Evolutionary conservation across 768 basidiomycete species (phyloP), one percentile per base, ranked within the genome.

Genomic region (Dentipellis fragilis): DNA sequence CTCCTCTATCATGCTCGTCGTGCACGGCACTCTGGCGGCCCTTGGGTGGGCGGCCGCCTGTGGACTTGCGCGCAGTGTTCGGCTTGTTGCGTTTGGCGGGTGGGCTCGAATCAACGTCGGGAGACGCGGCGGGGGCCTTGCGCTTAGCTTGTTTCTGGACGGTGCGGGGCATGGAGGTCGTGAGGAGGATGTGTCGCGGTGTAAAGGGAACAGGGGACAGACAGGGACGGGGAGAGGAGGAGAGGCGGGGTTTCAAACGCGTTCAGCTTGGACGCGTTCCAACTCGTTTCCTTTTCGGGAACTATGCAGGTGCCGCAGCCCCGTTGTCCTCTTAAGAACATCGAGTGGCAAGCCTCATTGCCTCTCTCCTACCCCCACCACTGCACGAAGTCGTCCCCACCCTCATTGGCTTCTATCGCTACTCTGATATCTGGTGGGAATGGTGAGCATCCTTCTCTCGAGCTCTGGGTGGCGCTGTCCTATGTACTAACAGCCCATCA

Each of bases 351-450:
- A 34, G 1, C 48, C 21, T 22, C 14, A 19, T n/a, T 22, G 17
- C 22, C 21, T 29, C 45, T 54, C 23, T 48, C 51, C 42, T 38
- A 12, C 39, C 22, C 11, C 59, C 42, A 39, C 45, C 60, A 57
- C 3, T 58, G 54, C 45, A 48, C 57, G 60, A 45, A 14, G 71
- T 77, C 4, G 73, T 80, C 4, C 68, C 83, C 50, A 83, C 78
- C 56, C 21, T 61, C 19, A 59, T 55, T 22, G 88, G 88, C 12
- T 91, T 85, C 64, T 91, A 90, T 66, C 74, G 91, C 52, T 92
- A 86, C 66, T 89, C 89, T 0, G 90, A 93, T 68, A 84, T 93
- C 52, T 85, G 82, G 78, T 91, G 83, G 55, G 84, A 89, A 66
- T 90, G 85, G 89, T 85, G 62, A 60, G 63, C 56, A 14, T 11